Conservation (phyloP, 2,329 filamentous ascomycete species). For the Simplicillium sp. region DNA sequence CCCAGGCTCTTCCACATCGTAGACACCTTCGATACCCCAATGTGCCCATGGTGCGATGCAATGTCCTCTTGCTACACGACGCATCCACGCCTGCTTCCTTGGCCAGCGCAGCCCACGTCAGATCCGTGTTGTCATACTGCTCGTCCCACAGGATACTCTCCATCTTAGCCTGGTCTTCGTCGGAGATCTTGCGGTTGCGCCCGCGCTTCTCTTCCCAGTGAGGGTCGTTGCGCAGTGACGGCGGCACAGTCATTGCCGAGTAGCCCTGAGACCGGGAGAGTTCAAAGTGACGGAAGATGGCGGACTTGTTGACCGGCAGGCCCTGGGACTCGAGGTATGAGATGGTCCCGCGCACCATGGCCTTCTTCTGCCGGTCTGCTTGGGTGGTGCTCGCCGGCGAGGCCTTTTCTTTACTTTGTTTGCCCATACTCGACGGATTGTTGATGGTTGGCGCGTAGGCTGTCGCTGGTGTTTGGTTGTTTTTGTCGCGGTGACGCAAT, state of each 20-base stretch:
- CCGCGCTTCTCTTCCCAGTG: slow-evolving; percentile 29
- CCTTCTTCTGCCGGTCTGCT: slow-evolving; percentile 26
- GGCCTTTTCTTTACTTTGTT: neutral
- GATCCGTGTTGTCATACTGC: slow-evolving; percentile 17
- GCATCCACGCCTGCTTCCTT: slow-evolving; percentile 21
- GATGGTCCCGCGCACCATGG: slow-evolving; percentile 28
- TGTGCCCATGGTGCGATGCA: slow-evolving; percentile 27
- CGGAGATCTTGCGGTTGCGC: slow-evolving; percentile 22
- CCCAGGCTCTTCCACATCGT: slow-evolving; percentile 17
- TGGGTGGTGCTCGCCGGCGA: slow-evolving; percentile 25
- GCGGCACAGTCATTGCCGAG: slow-evolving; percentile 21
- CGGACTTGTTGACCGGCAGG: slow-evolving; percentile 27
- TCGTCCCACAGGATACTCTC: slow-evolving; percentile 26
- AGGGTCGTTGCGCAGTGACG: slow-evolving; percentile 23
- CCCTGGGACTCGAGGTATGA: slow-evolving; percentile 28
- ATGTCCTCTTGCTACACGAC: slow-evolving; percentile 22
- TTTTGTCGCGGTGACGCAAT: neutral
- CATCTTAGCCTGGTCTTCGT: slow-evolving; percentile 25
- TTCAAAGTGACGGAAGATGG: slow-evolving; percentile 28
- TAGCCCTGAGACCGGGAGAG: slow-evolving; percentile 27
- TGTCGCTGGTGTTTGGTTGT: neutral
- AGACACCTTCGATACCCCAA: slow-evolving; percentile 24
- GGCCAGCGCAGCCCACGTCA: slow-evolving; percentile 24
- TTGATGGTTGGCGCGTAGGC: too few relatives aligned
- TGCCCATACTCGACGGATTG: too few relatives aligned